Percentiles rank a stretch among this genome's conserved stretches.
Evolutionary conservation across 2,329 filamentous ascomycete genomes (phyloP).

Genomic region (Paracorniculantispora psalliotae): DNA sequence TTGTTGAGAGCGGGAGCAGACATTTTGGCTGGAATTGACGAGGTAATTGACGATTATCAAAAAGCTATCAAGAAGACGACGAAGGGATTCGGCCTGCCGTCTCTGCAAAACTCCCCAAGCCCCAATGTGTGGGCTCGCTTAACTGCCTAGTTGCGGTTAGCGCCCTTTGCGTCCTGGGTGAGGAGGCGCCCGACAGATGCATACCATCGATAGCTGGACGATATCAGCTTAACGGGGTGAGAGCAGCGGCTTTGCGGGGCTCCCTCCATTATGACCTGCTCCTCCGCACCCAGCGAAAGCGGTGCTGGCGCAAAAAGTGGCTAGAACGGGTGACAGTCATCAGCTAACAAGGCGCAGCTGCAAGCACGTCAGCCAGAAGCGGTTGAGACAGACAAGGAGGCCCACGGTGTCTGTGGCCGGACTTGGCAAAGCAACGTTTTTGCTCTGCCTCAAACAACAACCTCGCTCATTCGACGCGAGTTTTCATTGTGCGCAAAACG

Average conservation of each 20-base stretch:
- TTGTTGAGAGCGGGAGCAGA: conserved; percentile 56
- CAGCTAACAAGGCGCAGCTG: neutral
- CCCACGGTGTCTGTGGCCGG: neutral
- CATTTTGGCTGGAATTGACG: conserved; percentile 46
- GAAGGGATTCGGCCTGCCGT: neutral
- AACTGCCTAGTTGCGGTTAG: conserved; percentile 28
- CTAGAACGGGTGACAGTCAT: neutral
- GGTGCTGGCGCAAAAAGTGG: neutral
- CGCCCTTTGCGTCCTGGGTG: neutral
- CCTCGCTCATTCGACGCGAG: neutral
- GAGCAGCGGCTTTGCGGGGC: neutral
- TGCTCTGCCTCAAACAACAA: no score
- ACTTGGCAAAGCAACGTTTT: neutral
- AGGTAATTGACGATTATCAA: conserved; percentile 2
- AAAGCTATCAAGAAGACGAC: conserved; percentile 1
- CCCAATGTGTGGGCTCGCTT: conserved; percentile 40
- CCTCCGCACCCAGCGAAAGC: neutral
- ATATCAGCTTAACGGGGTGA: neutral
- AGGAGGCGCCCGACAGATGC: neutral
- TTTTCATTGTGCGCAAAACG: neutral
- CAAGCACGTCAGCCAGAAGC: conserved; percentile 5
- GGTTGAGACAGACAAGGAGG: neutral
- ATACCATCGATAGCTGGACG: neutral
- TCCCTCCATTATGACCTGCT: neutral
- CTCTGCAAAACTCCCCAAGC: conserved; percentile 7